These are phyloP conservation scores for Scheffersomyces insectosa DNA, from an alignment of 1,139 yeast species.

Conservation along the genomic window DNA sequence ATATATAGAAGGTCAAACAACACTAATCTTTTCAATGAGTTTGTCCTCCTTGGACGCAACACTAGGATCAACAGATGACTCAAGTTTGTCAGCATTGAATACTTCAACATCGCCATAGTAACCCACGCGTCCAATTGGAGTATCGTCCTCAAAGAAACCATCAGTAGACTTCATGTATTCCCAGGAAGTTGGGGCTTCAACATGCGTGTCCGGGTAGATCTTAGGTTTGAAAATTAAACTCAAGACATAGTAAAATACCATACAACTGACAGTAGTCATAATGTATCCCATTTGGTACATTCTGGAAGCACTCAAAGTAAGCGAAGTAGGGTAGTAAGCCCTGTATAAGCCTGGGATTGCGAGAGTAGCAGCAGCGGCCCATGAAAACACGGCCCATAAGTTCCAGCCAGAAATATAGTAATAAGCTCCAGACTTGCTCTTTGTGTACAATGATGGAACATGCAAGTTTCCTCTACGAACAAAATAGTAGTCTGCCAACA, in stretches of 20 bases:
- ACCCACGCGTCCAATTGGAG: slow-evolving; percentile 15
- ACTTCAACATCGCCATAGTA: slow-evolving; percentile 12
- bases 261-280: neutral
- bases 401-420: neutral
- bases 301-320: neutral
- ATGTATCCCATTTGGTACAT: slow-evolving; percentile 1
- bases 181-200: slow-evolving; percentile 17
- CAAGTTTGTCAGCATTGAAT: slow-evolving; percentile 3
- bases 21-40: neutral
- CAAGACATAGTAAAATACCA: neutral
- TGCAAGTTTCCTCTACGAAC: neutral
- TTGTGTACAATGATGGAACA: neutral
- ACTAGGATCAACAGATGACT: neutral
- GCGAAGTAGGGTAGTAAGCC: neutral
- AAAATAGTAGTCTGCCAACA: neutral
- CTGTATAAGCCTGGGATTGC: neutral
- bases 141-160: slow-evolving; percentile 18
- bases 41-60: neutral
- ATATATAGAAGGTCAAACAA: neutral
- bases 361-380: neutral
- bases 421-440: neutral
- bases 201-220: slow-evolving; percentile 12
- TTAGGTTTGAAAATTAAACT: slow-evolving; percentile 10
- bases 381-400: neutral
- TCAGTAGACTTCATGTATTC: slow-evolving; percentile 17